Percentiles rank a stretch among this genome's conserved stretches.
These are phyloP conservation scores for Phalaenopsis equestris DNA, from an alignment of 106 monocot species.

Conservation along the genomic window DNA sequence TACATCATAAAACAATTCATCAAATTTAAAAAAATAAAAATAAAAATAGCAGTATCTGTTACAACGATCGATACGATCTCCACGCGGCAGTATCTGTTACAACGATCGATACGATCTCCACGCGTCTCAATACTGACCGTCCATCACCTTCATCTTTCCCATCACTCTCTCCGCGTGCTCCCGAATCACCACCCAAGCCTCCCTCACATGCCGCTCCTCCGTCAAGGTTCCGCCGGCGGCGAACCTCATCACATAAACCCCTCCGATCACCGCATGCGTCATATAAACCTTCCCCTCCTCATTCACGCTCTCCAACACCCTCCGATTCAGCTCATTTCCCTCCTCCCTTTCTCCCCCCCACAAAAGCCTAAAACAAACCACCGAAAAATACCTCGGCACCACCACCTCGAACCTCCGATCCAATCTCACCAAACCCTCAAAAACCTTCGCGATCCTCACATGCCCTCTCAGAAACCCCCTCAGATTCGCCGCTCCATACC, in stretches of 20 bases:
- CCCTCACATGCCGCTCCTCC: slow-evolving; percentile 34
- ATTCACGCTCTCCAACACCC: slow-evolving; percentile 25
- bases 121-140: neutral
- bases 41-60: no score
- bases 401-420: slow-evolving; percentile 60
- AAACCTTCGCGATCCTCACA: slow-evolving; percentile 41
- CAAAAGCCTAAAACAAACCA: slow-evolving; percentile 34
- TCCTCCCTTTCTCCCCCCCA: neutral
- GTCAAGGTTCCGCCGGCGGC: slow-evolving; percentile 46
- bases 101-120: no score
- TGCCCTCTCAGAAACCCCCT: slow-evolving; percentile 19
- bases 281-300: slow-evolving; percentile 21
- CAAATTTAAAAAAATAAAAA: no score
- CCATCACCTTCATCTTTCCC: neutral
- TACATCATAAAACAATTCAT: no score
- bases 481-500: slow-evolving; percentile 37
- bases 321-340: slow-evolving; percentile 20
- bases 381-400: slow-evolving; percentile 28
- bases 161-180: slow-evolving; percentile 19
- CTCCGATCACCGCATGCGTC: slow-evolving; percentile 41
- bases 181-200: slow-evolving; percentile 29
- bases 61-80: no score
- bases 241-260: slow-evolving; percentile 37
- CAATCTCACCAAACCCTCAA: slow-evolving; percentile 26
- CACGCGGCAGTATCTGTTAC: no score